These are phyloP conservation scores for Trypanosoma congolense DNA, from an alignment of 208 protist species.

Conservation along the genomic window DNA sequence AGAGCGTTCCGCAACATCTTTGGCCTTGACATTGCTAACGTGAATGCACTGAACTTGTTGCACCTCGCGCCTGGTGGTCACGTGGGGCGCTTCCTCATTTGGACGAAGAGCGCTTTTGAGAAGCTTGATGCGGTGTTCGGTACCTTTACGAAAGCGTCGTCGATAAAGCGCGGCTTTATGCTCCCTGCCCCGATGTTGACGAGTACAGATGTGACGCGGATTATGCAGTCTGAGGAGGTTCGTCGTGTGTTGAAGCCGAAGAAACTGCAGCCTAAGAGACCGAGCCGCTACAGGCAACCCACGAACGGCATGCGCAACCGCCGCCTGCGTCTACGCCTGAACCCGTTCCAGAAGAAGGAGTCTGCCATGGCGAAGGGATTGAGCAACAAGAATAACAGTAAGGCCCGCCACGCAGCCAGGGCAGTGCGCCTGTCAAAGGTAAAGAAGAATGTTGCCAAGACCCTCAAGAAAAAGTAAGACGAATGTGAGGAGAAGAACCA, in stretches of 20 bases:
- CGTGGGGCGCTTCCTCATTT: constrained; percentile 98
- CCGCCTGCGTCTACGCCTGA: constrained; percentile 71
- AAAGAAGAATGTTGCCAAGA: constrained; percentile 39
- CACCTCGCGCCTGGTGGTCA: constrained; percentile 99
- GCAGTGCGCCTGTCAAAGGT: constrained; percentile 35
- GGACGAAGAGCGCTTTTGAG: constrained; percentile 97
- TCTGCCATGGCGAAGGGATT: constrained; percentile 42
- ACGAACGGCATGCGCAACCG: constrained; percentile 76
- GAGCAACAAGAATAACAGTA: constrained; percentile 43
- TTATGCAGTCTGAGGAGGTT: constrained; percentile 82
- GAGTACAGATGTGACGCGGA: constrained; percentile 72
- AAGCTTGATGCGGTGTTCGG: constrained; percentile 96
- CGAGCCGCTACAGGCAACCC: constrained; percentile 42
- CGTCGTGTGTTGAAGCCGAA: constrained; percentile 68
- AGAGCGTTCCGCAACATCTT: constrained; percentile 95
- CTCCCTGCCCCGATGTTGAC: constrained; percentile 67
- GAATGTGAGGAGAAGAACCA: background rate
- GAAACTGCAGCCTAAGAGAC: constrained; percentile 64
- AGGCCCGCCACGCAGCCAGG: constrained; percentile 43
- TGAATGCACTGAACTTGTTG: constrained; percentile 96
- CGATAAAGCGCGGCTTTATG: constrained; percentile 85
- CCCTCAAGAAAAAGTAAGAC: constrained; percentile 36
- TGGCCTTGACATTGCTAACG: constrained; percentile 93
- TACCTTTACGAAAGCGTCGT: constrained; percentile 74
- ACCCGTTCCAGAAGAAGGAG: constrained; percentile 71